A percentile compares a stretch with the other conserved stretches of the same genome.
Conservation (phyloP, 371 early-diverging fungal genomes). For the Mucor racemosus region DNA sequence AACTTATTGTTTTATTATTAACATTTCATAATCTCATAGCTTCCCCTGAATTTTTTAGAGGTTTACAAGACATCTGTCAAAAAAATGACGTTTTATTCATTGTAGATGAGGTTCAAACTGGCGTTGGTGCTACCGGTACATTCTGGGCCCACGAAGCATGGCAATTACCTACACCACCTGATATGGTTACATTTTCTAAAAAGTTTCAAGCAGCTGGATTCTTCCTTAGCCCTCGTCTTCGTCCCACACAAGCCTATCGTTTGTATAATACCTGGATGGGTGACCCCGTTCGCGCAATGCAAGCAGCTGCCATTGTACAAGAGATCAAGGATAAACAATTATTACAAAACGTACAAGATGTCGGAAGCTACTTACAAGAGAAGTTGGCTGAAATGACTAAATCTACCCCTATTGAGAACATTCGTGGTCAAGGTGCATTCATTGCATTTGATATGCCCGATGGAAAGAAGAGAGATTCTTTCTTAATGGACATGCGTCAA, state of each 20-base stretch:
- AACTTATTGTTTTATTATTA: no score
- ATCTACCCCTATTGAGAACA: slow-evolving; percentile 32
- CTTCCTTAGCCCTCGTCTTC: slow-evolving; percentile 60
- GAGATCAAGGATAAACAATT: slow-evolving; percentile 63
- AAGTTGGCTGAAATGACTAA: slow-evolving; percentile 50
- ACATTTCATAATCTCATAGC: slow-evolving; percentile 39
- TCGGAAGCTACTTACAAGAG: slow-evolving; percentile 60
- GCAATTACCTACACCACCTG: slow-evolving; percentile 68
- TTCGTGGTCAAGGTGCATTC: slow-evolving; percentile 74
- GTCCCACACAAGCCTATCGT: slow-evolving; percentile 67
- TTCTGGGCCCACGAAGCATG: slow-evolving; percentile 84
- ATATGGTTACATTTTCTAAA: slow-evolving; percentile 80
- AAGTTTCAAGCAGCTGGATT: slow-evolving; percentile 83
- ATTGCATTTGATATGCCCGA: slow-evolving; percentile 73
- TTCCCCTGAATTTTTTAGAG: slow-evolving; percentile 69
- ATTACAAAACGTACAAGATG: slow-evolving; percentile 55
- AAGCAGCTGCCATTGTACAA: slow-evolving; percentile 68
- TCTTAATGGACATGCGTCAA: slow-evolving; percentile 63
- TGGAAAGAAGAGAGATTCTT: slow-evolving; percentile 50
- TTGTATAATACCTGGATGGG: slow-evolving; percentile 82
- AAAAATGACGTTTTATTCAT: slow-evolving; percentile 73
- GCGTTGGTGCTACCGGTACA: slow-evolving; percentile 83
- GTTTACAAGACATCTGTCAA: slow-evolving; percentile 67
- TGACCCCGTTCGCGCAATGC: slow-evolving; percentile 71
- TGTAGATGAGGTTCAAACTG: slow-evolving; percentile 87